Conservation (phyloP, 2,329 filamentous ascomycete genomes). For the Ophiostoma triangulosporum region DNA sequence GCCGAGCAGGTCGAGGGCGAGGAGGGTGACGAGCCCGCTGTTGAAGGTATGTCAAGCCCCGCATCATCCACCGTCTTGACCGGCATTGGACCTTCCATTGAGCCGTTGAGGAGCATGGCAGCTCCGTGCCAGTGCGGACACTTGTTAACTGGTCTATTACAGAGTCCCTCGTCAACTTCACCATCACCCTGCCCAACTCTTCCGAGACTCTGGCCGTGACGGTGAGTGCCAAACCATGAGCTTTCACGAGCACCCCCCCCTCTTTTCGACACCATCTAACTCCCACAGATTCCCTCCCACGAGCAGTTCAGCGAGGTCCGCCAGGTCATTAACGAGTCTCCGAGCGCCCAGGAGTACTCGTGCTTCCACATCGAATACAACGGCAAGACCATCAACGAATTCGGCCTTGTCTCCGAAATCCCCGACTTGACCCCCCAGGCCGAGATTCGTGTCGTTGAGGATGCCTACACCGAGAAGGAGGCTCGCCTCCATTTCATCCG, state of each 20-base stretch:
- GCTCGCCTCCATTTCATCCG: constrained; percentile 87
- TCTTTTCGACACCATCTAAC: background rate
- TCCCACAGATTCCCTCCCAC: constrained; percentile 65
- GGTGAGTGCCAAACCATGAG: constrained; percentile 33
- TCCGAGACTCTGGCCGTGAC: constrained; percentile 72
- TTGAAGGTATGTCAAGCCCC: constrained; percentile 19
- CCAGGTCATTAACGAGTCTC: constrained; percentile 89
- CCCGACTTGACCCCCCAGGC: constrained; percentile 63
- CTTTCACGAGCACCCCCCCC: background rate
- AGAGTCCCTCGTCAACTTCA: constrained; percentile 47
- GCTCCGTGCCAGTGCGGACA: background rate
- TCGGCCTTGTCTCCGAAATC: constrained; percentile 81
- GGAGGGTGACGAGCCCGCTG: constrained; percentile 17
- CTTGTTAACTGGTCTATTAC: background rate
- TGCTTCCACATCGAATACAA: constrained; percentile 96
- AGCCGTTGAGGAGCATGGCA: constrained; percentile 7
- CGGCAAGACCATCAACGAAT: constrained; percentile 86
- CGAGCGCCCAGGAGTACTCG: constrained; percentile 88
- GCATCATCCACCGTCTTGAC: too few species aligned
- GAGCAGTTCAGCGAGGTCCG: constrained; percentile 96
- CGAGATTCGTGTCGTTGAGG: constrained; percentile 71
- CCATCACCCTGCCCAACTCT: constrained; percentile 68
- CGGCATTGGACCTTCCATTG: background rate
- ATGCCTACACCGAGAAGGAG: constrained; percentile 97
- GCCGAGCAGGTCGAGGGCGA: constrained; percentile 12